Base-by-base conservation (phyloP, 805 yeast species). In the Suhomyces tanzawaensis region DNA sequence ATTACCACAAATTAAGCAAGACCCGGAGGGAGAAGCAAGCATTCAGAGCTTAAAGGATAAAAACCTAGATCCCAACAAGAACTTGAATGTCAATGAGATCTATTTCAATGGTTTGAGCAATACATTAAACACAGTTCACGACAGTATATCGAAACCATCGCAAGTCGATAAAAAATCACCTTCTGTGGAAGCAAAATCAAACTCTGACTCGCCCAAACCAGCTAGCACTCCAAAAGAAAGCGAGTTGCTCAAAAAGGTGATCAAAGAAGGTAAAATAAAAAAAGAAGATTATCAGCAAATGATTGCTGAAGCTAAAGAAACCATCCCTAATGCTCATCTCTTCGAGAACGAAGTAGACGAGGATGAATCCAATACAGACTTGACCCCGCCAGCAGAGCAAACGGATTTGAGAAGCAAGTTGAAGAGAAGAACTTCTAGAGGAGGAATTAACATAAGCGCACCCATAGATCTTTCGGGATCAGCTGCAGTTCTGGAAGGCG, bases 1-100 rank as follows among this genome's bases (percentile, higher is more conserved):
- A 1, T 53, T 79, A 29, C 76, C 75, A 0, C 72, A 66, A 15
- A 62, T 64, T 12, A 81, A 81, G 47, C 87, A 81, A 48, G 82
- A 75, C 40, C 71, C 73, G 24, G 72, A 75, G 24, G 81, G 81
- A 0, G 42, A 59, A 29, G 48, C 64, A 3, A 63, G 67, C 22
- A 53, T 75, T 6, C 57, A 55, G 18, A 56, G 53, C 21, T 47
- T 77, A 38, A 55, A 48, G 32, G 56, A 53, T 17, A 59, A 62
- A 31, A 60, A 59, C 9, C 32, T 72, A 31, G 72, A 75, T 48
- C 72, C 77, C 0, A 61, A 61, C 43, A 68, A 57, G 42, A 66
- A 65, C 45, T 54, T 75, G 39, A 69, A 56, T 46, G 60, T 58
- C 21, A 64, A 51, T 42, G 71, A 57, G 33, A 62, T 58, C 34